A percentile compares a stretch with the other conserved stretches of the same genome.
These are phyloP conservation scores for Yarrowia sp. DNA, from an alignment of 805 yeast species.

Conservation along the genomic window DNA sequence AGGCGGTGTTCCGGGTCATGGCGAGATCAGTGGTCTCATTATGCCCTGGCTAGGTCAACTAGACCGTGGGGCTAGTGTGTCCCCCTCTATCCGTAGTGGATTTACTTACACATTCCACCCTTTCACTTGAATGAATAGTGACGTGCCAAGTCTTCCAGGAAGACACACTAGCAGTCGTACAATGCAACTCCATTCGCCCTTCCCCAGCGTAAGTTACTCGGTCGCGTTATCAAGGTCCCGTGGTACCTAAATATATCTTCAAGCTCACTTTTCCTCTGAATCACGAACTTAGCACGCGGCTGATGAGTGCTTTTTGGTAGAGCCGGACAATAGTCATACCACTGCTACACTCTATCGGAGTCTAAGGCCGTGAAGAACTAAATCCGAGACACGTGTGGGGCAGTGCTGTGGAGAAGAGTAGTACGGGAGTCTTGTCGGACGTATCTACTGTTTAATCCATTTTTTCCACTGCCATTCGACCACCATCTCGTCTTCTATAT, in stretches of 20 bases:
- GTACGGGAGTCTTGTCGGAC: background rate
- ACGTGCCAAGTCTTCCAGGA: too few relatives aligned
- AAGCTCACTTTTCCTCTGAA: background rate
- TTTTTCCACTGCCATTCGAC: background rate
- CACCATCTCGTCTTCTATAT: too few relatives aligned
- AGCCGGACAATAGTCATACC: slow-evolving; percentile 9
- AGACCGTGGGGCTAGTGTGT: too few relatives aligned
- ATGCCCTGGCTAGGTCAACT: too few relatives aligned
- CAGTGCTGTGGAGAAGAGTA: too few relatives aligned
- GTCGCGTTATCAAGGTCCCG: slow-evolving; percentile 24
- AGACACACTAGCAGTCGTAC: too few relatives aligned
- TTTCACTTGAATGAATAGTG: too few relatives aligned
- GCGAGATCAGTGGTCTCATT: too few relatives aligned
- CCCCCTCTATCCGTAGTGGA: too few relatives aligned
- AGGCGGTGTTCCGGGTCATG: background rate
- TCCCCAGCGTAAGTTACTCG: background rate
- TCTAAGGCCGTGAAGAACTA: background rate
- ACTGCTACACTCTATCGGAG: background rate
- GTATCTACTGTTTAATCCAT: background rate
- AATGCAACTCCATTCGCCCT: background rate
- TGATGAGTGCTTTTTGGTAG: slow-evolving; percentile 17
- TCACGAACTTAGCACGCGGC: slow-evolving; percentile 23
- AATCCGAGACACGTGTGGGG: slow-evolving; percentile 2
- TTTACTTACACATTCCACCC: too few relatives aligned
- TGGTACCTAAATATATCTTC: slow-evolving; percentile 18